These are phyloP conservation scores for Pseudogymnoascus sp. DNA, from an alignment of 2,329 filamentous ascomycete species.

Conservation along the genomic window DNA sequence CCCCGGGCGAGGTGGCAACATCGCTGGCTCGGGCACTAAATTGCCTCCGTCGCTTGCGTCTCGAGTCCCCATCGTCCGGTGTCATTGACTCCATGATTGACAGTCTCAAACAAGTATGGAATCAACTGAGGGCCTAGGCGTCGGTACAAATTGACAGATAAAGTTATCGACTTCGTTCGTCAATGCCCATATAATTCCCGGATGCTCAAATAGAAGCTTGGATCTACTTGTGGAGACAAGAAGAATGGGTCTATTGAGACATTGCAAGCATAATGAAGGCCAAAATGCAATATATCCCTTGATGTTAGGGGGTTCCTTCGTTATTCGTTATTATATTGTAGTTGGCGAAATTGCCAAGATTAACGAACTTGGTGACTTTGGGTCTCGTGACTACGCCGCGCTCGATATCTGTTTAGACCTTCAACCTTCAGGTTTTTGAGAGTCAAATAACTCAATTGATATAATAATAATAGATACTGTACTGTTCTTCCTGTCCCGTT, in stretches of 20 bases:
- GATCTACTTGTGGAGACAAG: not conserved
- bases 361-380: not conserved
- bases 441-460: too few relatives aligned
- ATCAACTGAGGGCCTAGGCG: not conserved
- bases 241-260: not conserved
- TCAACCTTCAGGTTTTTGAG: too few relatives aligned
- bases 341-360: not conserved
- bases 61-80: not conserved
- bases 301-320: not conserved
- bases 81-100: not conserved
- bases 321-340: not conserved
- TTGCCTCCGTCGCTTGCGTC: not conserved
- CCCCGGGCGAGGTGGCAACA: constrained; percentile 16
- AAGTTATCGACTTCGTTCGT: not conserved
- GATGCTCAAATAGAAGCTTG: not conserved
- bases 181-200: not conserved
- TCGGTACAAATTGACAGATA: not conserved
- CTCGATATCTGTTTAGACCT: too few relatives aligned
- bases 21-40: not conserved
- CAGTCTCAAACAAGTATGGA: not conserved
- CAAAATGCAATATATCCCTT: not conserved
- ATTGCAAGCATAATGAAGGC: not conserved
- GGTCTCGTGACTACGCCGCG: not conserved
- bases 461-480: too few relatives aligned
- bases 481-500: too few relatives aligned